Conservation (phyloP, 305 asterid genomes). For the Fraxinus velutina region DNA sequence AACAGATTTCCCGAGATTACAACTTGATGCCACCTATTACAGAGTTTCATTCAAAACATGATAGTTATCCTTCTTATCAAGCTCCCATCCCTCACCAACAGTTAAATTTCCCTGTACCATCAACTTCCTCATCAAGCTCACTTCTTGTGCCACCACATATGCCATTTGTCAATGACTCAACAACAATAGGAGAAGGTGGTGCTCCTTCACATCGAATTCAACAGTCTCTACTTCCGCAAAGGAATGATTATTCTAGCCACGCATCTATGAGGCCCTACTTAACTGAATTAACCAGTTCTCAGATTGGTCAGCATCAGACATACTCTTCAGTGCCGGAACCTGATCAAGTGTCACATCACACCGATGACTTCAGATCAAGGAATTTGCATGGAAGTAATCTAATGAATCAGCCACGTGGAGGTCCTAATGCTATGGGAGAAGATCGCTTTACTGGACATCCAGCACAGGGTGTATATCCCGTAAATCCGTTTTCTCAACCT, state of each 20-base stretch:
- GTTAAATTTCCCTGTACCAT: constrained; percentile 44
- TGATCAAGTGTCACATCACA: constrained; percentile 30
- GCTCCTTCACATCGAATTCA: constrained; percentile 41
- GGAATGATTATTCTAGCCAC: constrained; percentile 40
- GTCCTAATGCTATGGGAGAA: constrained; percentile 29
- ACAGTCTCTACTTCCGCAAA: constrained; percentile 38
- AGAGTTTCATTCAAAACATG: constrained; percentile 31
- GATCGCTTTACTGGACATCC: constrained; percentile 29
- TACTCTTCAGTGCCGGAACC: constrained; percentile 37
- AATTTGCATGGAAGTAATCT: constrained; percentile 35
- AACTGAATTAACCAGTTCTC: constrained; percentile 41
- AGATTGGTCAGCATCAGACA: constrained; percentile 41
- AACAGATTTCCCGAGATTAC: constrained; percentile 39
- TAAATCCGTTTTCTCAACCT: constrained; percentile 35
- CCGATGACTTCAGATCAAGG: constrained; percentile 37
- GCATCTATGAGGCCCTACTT: constrained; percentile 36
- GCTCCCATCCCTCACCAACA: constrained; percentile 50
- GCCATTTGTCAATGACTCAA: constrained; percentile 20
- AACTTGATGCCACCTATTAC: constrained; percentile 35
- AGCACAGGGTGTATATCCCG: constrained; percentile 32
- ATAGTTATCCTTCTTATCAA: constrained; percentile 41
- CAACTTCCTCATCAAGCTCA: constrained; percentile 44
- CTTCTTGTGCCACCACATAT: constrained; percentile 40
- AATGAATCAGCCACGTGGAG: constrained; percentile 33
- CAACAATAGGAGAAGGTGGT: constrained; percentile 33